Evolutionary conservation across 306 rosid genomes (phyloP).

Genomic region (Biancaea sappan): DNA sequence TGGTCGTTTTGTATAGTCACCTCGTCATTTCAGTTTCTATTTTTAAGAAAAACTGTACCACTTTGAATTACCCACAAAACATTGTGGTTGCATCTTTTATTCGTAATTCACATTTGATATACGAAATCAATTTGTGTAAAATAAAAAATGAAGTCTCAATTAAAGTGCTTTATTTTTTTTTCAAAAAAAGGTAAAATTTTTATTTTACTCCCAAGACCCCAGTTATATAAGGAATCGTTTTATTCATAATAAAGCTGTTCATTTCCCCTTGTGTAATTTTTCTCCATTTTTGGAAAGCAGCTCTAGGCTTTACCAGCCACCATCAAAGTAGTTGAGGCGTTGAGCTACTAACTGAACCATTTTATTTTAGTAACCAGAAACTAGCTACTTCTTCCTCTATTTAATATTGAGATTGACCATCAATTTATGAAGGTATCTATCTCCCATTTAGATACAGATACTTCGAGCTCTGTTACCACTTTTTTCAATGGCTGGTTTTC

Average conservation of each 20-base stretch:
- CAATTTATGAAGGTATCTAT: not conserved
- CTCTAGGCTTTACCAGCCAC: not conserved
- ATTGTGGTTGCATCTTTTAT: not conserved
- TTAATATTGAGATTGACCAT: not conserved
- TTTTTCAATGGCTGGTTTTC: conserved; percentile 58
- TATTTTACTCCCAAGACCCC: no score
- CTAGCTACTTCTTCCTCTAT: not conserved
- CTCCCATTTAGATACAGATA: conserved; percentile 1
- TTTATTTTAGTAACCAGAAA: conserved; percentile 9
- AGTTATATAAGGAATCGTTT: no score
- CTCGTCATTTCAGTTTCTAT: no score
- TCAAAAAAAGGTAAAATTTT: no score
- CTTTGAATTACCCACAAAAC: not conserved
- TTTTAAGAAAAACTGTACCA: not conserved
- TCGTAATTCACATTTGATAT: not conserved
- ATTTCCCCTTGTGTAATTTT: no score
- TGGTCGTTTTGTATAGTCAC: no score
- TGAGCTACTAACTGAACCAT: conserved; percentile 39
- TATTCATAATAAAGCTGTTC: not conserved
- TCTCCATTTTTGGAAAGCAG: no score
- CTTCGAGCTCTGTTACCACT: not conserved
- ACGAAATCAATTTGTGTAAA: no score
- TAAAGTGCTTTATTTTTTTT: no score
- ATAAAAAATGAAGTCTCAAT: no score
- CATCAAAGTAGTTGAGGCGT: conserved; percentile 31